Percentiles rank a stretch among this genome's conserved stretches.
phyloP scores from a whole-genome alignment of 139 green algal species.

The Picochlorum costavermella region DNA sequence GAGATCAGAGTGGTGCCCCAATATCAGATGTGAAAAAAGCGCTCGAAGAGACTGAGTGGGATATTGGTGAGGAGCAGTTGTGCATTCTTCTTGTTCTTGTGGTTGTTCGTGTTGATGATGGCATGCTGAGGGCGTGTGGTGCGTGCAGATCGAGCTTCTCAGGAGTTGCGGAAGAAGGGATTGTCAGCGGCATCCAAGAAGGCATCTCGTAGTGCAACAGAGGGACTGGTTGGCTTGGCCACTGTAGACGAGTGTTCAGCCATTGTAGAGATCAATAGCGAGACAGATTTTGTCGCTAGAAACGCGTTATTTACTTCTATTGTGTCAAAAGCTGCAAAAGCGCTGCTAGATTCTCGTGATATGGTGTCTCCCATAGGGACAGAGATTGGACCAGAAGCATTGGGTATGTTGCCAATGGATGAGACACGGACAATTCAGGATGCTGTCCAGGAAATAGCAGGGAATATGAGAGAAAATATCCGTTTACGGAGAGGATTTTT shows the following conservation, averaged over 20 bases:
- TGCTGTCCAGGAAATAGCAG: constrained; percentile 47
- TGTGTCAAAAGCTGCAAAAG: constrained; percentile 47
- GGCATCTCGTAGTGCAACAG: constrained; percentile 60
- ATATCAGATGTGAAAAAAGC: constrained; percentile 76
- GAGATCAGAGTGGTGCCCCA: constrained; percentile 62
- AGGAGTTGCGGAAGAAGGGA: constrained; percentile 71
- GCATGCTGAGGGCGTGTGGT: neutral
- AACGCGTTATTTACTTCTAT: constrained; percentile 72
- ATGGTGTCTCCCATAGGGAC: too few species aligned
- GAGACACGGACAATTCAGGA: constrained; percentile 28
- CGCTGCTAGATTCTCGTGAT: constrained; percentile 27
- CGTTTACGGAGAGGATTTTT: constrained; percentile 52
- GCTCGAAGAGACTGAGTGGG: constrained; percentile 49
- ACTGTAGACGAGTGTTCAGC: constrained; percentile 9
- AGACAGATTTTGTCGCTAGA: constrained; percentile 90
- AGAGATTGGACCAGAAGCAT: neutral
- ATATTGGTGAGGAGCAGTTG: constrained; percentile 36
- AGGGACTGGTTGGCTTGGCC: constrained; percentile 75
- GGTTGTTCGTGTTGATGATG: neutral
- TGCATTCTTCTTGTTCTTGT: neutral
- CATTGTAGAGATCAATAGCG: constrained; percentile 76
- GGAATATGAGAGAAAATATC: constrained; percentile 73
- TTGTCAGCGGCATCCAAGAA: constrained; percentile 86
- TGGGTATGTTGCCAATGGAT: constrained; percentile 6
- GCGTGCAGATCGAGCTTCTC: constrained; percentile 35